Evolutionary conservation across 148 eudicot species (phyloP).

Genomic region (Nepenthes mirabilis): DNA sequence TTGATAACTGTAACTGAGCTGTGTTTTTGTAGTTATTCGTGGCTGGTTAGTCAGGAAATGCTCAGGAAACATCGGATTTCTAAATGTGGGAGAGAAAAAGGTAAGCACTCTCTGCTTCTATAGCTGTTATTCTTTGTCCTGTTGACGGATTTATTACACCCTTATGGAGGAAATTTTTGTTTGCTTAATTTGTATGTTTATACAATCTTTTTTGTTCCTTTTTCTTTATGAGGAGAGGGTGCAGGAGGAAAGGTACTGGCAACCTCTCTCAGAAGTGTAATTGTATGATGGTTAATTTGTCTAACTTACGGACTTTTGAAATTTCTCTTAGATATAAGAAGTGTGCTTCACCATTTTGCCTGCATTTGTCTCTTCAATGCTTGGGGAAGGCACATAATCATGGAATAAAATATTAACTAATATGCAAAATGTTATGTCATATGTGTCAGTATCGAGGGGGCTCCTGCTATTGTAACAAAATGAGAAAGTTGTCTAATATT

Average conservation of each 20-base stretch:
- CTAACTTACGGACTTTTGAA: no score
- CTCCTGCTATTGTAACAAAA: background rate
- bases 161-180: background rate
- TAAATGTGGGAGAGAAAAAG: slow-evolving; percentile 54
- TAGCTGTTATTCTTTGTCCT: background rate
- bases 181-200: background rate
- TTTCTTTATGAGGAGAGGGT: no score
- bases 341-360: no score
- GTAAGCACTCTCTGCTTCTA: slow-evolving; percentile 19
- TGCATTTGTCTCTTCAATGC: no score
- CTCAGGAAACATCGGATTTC: slow-evolving; percentile 71
- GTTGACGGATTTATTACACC: background rate
- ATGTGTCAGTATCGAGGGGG: background rate
- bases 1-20: background rate
- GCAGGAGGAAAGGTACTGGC: no score
- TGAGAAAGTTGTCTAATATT: no score
- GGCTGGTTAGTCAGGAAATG: slow-evolving; percentile 92
- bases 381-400: no score
- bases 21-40: slow-evolving; percentile 48
- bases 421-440: no score
- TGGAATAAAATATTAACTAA: no score
- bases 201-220: background rate
- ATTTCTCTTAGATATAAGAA: no score
- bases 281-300: no score
- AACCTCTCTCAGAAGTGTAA: no score